Percentiles rank a stretch among this genome's conserved stretches.
These are phyloP conservation scores for Protomyces macrosporus DNA, from an alignment of 1,139 yeast species.

Conservation along the genomic window DNA sequence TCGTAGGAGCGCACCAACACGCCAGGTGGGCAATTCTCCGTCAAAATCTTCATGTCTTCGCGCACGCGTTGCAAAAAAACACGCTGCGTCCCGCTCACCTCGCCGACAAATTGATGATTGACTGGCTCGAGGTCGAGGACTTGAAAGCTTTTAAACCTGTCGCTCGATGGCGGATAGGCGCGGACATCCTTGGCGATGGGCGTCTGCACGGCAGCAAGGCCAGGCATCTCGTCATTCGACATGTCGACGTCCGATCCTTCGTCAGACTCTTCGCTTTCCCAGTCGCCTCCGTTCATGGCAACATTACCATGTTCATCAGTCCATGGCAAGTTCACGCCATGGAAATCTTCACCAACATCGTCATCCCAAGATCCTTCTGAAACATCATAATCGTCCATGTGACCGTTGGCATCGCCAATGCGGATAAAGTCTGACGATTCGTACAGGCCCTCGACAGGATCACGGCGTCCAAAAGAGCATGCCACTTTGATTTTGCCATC, in stretches of 20 bases:
- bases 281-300: not conserved
- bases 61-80: not conserved
- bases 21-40: slow-evolving; percentile 30
- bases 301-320: slow-evolving; percentile 1
- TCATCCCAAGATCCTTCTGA: slow-evolving; percentile 27
- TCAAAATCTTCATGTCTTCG: slow-evolving; percentile 29
- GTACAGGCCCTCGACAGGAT: not conserved
- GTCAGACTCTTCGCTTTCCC: slow-evolving; percentile 21
- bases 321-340: slow-evolving; percentile 25
- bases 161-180: slow-evolving; percentile 2
- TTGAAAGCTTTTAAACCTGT: not conserved
- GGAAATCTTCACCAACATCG: slow-evolving; percentile 29
- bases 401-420: not conserved
- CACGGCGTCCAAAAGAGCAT: not conserved
- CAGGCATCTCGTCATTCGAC: too few species aligned
- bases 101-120: slow-evolving; percentile 1
- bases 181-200: not conserved
- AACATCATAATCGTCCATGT: not conserved
- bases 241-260: not conserved
- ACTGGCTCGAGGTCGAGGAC: slow-evolving; percentile 8
- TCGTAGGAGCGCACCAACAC: slow-evolving; percentile 31
- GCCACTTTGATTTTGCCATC: not conserved
- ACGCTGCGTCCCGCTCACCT: not conserved
- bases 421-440: not conserved
- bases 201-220: too few species aligned